Conservation (phyloP, 495 filamentous ascomycete genomes). For the Hypomontagnella monticulosa region DNA sequence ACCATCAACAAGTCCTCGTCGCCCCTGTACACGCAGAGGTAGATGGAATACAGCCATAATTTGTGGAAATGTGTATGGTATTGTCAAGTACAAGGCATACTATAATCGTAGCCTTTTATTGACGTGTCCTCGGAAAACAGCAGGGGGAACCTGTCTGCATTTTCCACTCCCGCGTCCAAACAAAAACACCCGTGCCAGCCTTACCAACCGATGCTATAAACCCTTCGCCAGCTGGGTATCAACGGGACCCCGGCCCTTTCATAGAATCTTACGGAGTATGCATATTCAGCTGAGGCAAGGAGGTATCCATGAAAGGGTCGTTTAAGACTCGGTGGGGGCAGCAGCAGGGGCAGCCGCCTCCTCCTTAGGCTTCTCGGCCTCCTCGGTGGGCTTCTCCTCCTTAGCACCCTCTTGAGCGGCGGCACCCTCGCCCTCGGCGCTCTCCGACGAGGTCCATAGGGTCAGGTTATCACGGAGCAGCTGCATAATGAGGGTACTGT, state of each 20-base stretch:
- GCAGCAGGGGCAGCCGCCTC: slow-evolving; percentile 59
- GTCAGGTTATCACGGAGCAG: slow-evolving; percentile 99
- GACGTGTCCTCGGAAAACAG: slow-evolving; percentile 40
- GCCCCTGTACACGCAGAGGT: slow-evolving; percentile 42
- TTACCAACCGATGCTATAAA: slow-evolving; percentile 42
- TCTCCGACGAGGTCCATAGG: slow-evolving; percentile 98
- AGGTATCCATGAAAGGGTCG: slow-evolving; percentile 30
- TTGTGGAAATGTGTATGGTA: slow-evolving; percentile 39
- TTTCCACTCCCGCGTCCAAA: slow-evolving; percentile 43
- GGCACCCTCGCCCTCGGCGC: slow-evolving; percentile 78
- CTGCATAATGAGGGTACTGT: slow-evolving; percentile 99
- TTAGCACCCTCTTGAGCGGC: slow-evolving; percentile 70
- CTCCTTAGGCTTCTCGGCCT: slow-evolving; percentile 62
- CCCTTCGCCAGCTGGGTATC: slow-evolving; percentile 45
- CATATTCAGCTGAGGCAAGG: slow-evolving; percentile 46
- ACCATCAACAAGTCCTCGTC: slow-evolving; percentile 43
- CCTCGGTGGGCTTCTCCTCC: slow-evolving; percentile 63
- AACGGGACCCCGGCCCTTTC: slow-evolving; percentile 42
- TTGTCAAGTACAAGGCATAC: slow-evolving; percentile 43
- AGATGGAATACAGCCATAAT: slow-evolving; percentile 39
- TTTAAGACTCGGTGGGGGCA: slow-evolving; percentile 53
- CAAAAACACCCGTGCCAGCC: slow-evolving; percentile 42
- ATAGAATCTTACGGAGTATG: slow-evolving; percentile 39
- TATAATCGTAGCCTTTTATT: slow-evolving; percentile 39
- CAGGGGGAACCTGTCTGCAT: slow-evolving; percentile 43